Evolutionary conservation across 805 yeast genomes (phyloP), one percentile per base, ranked within the genome.

Genomic region (Zygotorulaspora sp.): DNA sequence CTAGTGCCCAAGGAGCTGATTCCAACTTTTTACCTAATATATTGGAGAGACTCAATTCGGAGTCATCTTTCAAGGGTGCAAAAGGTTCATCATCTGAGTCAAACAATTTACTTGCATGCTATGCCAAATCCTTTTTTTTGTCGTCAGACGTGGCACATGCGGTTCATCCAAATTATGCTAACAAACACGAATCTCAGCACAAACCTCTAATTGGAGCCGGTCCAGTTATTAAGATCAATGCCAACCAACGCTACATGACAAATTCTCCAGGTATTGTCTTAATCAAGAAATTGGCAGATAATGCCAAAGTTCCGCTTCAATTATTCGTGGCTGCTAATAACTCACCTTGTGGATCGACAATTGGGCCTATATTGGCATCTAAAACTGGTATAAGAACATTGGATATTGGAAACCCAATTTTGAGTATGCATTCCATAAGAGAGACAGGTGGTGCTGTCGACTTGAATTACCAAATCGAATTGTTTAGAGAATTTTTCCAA

Each of bases 121-220:
- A 79, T 65, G 72, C 89, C 6, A 81, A 80, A 58, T 87, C 97
- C 1, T 89, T 92, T 62, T 73, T 90, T 50, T 62, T 92, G 30
- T 89, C 97, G 0, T 85, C 96, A 0, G 98, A 90, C 61, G 92
- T 88, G 78, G 96, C 97, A 1, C 98, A 90, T 58, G 97, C 96
- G 21, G 83, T 90, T 25, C 96, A 90, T 61, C 98, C 98, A 41
- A 90, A 90, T 62, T 90, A 90, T 61, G 65, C 75, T 4, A 74
- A 72, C 36, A 75, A 75, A 50, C 83, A 92, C 63, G 97, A 92
- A 58, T 58, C 75, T 15, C 67, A 74, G 44, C 95, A 90, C 61
- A 75, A 77, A 47, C 97, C 98, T 1, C 71, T 71, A 35, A 66
- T 90, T 44, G 94, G 95, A 55, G 70, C 70, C 23, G 98, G 98